phyloP scores from a whole-genome alignment of 1,284 basidiomycete genomes.

The Fomitopsis betulina region DNA sequence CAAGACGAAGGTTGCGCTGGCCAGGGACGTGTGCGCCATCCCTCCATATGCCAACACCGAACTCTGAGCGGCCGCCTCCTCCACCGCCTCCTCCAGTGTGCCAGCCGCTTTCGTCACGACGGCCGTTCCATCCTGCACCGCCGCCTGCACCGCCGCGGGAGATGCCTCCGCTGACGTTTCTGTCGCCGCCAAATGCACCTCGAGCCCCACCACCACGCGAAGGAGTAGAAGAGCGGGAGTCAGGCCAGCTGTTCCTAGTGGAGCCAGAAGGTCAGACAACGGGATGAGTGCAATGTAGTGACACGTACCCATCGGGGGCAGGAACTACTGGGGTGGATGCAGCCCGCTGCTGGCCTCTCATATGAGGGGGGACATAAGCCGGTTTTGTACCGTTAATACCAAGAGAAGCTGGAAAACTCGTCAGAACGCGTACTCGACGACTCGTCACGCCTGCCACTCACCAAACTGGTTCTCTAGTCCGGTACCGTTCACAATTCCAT shows the following conservation, averaged over 20 bases:
- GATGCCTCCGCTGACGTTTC: slow-evolving; percentile 36
- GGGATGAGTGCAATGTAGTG: slow-evolving; percentile 11
- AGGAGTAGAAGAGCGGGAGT: slow-evolving; percentile 57
- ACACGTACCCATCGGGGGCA: slow-evolving; percentile 44
- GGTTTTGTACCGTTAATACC: slow-evolving; percentile 70
- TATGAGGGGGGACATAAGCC: slow-evolving; percentile 91
- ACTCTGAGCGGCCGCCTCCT: slow-evolving; percentile 36
- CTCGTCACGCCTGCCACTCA: slow-evolving; percentile 35
- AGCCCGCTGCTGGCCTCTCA: slow-evolving; percentile 80
- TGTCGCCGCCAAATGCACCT: slow-evolving; percentile 38
- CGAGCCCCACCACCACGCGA: slow-evolving; percentile 46
- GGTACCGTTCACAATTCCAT: slow-evolving; percentile 80
- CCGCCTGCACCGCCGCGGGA: slow-evolving; percentile 33
- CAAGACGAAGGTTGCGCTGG: slow-evolving; percentile 78
- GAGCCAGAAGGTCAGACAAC: slow-evolving; percentile 10
- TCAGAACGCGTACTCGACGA: slow-evolving; percentile 15
- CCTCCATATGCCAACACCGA: slow-evolving; percentile 83
- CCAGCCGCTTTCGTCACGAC: slow-evolving; percentile 44
- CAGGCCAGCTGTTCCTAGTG: slow-evolving; percentile 66
- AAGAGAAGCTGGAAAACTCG: slow-evolving; percentile 48
- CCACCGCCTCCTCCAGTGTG: slow-evolving; percentile 35
- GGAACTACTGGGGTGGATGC: slow-evolving; percentile 48
- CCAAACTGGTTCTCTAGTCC: slow-evolving; percentile 82
- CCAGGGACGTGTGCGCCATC: slow-evolving; percentile 87
- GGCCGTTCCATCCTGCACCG: slow-evolving; percentile 38